These are phyloP conservation scores for Saturnispora gosingensis DNA, from an alignment of 805 yeast genomes.

Conservation along the genomic window DNA sequence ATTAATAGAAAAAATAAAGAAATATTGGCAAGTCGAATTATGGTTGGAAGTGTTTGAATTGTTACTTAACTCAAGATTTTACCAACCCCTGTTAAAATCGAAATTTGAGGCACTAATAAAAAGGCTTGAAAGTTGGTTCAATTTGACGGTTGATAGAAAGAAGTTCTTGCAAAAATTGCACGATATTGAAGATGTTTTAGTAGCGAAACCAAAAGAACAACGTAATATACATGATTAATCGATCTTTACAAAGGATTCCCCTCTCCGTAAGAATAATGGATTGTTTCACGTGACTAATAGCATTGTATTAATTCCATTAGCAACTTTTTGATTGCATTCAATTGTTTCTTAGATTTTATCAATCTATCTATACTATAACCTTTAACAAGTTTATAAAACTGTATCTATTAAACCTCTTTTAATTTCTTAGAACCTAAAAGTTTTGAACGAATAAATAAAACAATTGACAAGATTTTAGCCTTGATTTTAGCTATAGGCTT, in stretches of 20 bases:
- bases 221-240: neutral
- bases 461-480: slow-evolving; percentile 3
- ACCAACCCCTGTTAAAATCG: neutral
- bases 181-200: slow-evolving; percentile 8
- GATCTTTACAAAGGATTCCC: neutral
- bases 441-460: neutral
- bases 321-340: neutral
- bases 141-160: slow-evolving; percentile 10
- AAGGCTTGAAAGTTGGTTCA: slow-evolving; percentile 16
- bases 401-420: neutral
- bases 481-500: slow-evolving; percentile 14
- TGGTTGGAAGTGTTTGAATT: slow-evolving; percentile 63
- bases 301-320: neutral
- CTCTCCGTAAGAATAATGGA: too few relatives aligned
- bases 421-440: neutral
- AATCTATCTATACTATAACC: neutral
- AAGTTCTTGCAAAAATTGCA: slow-evolving; percentile 8
- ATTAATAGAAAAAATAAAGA: slow-evolving; percentile 42
- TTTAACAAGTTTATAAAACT: neutral
- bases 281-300: neutral
- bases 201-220: slow-evolving; percentile 5
- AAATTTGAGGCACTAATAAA: slow-evolving; percentile 6
- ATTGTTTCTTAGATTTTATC: too few relatives aligned
- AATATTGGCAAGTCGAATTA: slow-evolving; percentile 66
- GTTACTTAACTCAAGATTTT: slow-evolving; percentile 48